A percentile compares a stretch with the other conserved stretches of the same genome.
Evolutionary conservation across 1,284 basidiomycete genomes (phyloP).

Genomic region (Tylopilus sp.): DNA sequence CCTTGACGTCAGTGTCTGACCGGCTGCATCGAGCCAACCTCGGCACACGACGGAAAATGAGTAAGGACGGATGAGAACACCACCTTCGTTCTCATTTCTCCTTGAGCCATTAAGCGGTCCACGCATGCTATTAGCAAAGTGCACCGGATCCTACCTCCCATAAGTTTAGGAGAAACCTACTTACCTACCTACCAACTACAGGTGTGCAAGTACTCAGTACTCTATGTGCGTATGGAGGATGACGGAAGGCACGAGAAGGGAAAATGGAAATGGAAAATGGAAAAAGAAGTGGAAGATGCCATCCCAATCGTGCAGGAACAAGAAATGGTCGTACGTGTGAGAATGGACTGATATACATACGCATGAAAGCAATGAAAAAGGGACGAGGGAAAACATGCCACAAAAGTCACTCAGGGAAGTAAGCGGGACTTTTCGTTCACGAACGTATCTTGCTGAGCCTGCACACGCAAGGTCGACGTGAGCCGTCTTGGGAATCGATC

Average conservation of each 20-base stretch:
- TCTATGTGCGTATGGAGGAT: background rate
- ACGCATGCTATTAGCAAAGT: background rate
- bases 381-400: background rate
- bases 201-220: conserved; percentile 19
- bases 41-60: no score
- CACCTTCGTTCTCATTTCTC: no score
- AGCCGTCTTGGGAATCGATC: background rate
- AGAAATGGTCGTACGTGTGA: background rate
- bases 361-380: background rate
- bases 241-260: background rate
- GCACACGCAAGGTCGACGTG: background rate
- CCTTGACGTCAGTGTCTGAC: no score
- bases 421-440: conserved; percentile 26
- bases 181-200: conserved; percentile 9
- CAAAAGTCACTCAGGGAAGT: conserved; percentile 16
- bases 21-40: no score
- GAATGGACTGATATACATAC: conserved; percentile 3
- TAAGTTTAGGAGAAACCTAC: conserved; percentile 11
- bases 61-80: no score
- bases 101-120: background rate
- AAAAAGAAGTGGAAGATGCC: conserved; percentile 1
- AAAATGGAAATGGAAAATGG: background rate
- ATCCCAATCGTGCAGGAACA: conserved; percentile 10
- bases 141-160: conserved; percentile 3
- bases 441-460: conserved; percentile 13